A percentile compares a stretch with the other conserved stretches of the same genome.
phyloP scores from a whole-genome alignment of 345 rosid species.

The Aurinia saxatilis region DNA sequence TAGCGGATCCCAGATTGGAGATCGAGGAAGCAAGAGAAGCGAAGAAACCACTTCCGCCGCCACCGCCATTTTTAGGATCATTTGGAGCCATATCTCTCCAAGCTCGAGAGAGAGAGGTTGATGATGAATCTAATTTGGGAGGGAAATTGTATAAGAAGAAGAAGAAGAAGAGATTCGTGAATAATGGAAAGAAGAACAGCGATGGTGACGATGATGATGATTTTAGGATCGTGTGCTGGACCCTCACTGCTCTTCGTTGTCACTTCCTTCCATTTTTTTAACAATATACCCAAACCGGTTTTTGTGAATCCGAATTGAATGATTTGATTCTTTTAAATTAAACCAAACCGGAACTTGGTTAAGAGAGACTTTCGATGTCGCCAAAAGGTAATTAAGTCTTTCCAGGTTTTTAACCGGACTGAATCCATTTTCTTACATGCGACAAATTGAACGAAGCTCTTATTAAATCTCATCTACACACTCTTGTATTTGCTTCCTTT shows the following conservation, averaged over 20 bases:
- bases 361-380: neutral
- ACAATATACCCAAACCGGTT: conserved; percentile 21
- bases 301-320: neutral
- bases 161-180: conserved; percentile 7
- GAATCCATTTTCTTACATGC: too few relatives aligned
- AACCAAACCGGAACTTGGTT: neutral
- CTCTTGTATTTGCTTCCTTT: too few relatives aligned
- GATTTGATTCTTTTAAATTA: too few relatives aligned
- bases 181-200: conserved; percentile 32
- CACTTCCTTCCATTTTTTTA: conserved; percentile 32
- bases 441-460: too few relatives aligned
- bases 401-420: too few relatives aligned
- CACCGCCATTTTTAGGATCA: conserved; percentile 45
- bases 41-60: conserved; percentile 63
- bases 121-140: conserved; percentile 4
- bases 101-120: neutral
- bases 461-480: too few relatives aligned
- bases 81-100: conserved; percentile 57
- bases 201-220: conserved; percentile 29
- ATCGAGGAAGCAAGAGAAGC: conserved; percentile 68
- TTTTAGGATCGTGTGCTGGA: conserved; percentile 12
- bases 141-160: too few relatives aligned
- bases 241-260: conserved; percentile 28
- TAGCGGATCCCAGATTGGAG: conserved; percentile 62
- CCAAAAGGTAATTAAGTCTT: too few relatives aligned